Percentiles rank a stretch among this genome's conserved stretches.
Conservation (phyloP, 306 rosid genomes). For the Begonia masoniana region DNA sequence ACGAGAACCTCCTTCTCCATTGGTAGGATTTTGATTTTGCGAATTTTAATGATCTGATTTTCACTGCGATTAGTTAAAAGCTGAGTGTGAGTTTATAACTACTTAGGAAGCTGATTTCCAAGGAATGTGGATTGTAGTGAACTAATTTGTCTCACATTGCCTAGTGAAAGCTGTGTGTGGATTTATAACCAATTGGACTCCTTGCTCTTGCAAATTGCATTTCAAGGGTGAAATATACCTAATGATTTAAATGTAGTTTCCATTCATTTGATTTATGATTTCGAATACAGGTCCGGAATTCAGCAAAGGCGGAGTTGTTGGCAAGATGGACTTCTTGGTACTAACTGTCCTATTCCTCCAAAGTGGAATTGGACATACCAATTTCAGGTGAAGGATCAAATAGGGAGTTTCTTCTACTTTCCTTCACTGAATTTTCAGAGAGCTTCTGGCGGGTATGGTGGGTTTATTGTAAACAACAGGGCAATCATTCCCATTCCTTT, state of each 20-base stretch:
- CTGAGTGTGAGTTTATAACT: too few species aligned
- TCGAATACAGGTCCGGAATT: conserved; percentile 60
- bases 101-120: too few species aligned
- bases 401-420: conserved; percentile 92
- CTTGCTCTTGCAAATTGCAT: too few species aligned
- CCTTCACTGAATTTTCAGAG: conserved; percentile 86
- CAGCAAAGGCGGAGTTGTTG: conserved; percentile 83
- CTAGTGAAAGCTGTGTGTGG: too few species aligned
- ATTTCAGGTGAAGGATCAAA: conserved; percentile 92
- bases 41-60: too few species aligned
- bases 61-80: too few species aligned
- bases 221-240: too few species aligned
- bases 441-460: conserved; percentile 90
- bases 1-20: conserved; percentile 69
- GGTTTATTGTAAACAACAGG: conserved; percentile 60
- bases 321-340: conserved; percentile 93
- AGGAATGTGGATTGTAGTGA: too few species aligned
- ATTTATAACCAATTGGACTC: too few species aligned
- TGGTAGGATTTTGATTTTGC: conserved; percentile 29
- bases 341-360: conserved; percentile 94
- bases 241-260: background rate
- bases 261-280: conserved; percentile 5
- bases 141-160: too few species aligned
- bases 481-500: conserved; percentile 65
- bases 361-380: conserved; percentile 98